Percentiles rank a stretch among this genome's conserved stretches.
These are phyloP conservation scores for Exidia glandulosa DNA, from an alignment of 768 basidiomycete genomes.

Conservation along the genomic window DNA sequence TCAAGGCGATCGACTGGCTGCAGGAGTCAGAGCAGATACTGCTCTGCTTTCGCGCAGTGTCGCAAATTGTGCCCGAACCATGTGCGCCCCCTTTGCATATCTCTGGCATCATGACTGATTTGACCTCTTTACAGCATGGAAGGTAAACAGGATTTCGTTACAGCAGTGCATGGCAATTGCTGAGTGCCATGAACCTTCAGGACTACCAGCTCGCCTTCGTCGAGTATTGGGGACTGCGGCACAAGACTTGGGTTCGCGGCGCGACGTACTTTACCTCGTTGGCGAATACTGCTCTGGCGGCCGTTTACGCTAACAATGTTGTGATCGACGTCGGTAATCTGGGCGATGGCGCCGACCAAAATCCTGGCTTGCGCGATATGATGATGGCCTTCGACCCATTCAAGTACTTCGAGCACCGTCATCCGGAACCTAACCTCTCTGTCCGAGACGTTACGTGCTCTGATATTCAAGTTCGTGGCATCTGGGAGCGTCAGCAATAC, in stretches of 20 bases:
- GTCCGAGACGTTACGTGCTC: not conserved
- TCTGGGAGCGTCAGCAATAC: conserved; percentile 22
- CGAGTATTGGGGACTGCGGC: not conserved
- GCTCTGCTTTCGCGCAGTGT: not conserved
- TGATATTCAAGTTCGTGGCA: conserved; percentile 24
- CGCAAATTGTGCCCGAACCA: not conserved
- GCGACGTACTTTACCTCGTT: conserved; percentile 19
- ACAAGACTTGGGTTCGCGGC: not conserved
- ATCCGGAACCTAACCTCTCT: not conserved
- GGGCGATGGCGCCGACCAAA: not conserved
- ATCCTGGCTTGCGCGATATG: not conserved
- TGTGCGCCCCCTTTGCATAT: too few relatives aligned
- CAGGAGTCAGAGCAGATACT: not conserved
- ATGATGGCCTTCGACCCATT: not conserved
- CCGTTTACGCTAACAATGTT: not conserved
- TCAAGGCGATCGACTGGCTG: not conserved
- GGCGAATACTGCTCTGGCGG: conserved; percentile 24
- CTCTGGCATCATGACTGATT: not conserved
- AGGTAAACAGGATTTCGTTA: conserved; percentile 15
- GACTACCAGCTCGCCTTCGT: conserved; percentile 11
- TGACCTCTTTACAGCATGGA: not conserved
- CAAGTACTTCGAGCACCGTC: not conserved
- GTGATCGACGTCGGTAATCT: not conserved
- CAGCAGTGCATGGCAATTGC: not conserved
- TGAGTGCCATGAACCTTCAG: conserved; percentile 15